Conservation (phyloP, 1,139 yeast species). For the Zygoascus sp. region DNA sequence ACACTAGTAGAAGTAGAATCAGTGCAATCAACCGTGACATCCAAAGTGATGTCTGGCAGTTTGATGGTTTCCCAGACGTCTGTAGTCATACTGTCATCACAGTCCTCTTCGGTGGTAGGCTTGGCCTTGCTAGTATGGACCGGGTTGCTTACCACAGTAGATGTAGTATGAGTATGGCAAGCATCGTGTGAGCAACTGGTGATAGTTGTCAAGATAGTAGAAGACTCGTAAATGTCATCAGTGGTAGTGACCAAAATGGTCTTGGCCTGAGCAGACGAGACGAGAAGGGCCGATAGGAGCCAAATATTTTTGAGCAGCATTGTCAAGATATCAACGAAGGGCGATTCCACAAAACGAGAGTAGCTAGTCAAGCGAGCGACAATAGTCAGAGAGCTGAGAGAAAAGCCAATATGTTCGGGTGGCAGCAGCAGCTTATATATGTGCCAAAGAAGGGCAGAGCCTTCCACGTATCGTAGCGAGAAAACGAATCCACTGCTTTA, state of each 20-base stretch:
- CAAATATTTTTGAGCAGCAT: slow-evolving; percentile 1
- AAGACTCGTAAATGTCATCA: background rate
- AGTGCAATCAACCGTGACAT: slow-evolving; percentile 7
- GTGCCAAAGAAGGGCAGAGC: too few relatives aligned
- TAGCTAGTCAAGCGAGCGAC: slow-evolving; percentile 1
- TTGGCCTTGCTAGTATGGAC: background rate
- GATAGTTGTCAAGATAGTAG: slow-evolving; percentile 6
- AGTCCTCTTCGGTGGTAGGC: background rate
- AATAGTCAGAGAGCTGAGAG: background rate
- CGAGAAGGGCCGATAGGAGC: slow-evolving; percentile 1
- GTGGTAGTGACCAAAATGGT: slow-evolving; percentile 3
- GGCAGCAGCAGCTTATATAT: too few relatives aligned
- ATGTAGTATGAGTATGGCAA: background rate
- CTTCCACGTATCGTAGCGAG: background rate
- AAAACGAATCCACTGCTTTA: too few relatives aligned
- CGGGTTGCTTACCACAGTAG: background rate
- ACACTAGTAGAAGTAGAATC: slow-evolving; percentile 3
- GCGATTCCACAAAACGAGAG: background rate
- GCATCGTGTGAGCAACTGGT: slow-evolving; percentile 5
- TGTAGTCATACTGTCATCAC: too few relatives aligned
- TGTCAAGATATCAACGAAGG: background rate
- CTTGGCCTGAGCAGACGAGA: background rate
- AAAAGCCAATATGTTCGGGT: too few relatives aligned
- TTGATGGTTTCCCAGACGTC: too few relatives aligned
- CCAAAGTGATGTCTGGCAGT: slow-evolving; percentile 1